phyloP scores from a whole-genome alignment of 306 rosid genomes.

The Casuarina cunninghamiana region DNA sequence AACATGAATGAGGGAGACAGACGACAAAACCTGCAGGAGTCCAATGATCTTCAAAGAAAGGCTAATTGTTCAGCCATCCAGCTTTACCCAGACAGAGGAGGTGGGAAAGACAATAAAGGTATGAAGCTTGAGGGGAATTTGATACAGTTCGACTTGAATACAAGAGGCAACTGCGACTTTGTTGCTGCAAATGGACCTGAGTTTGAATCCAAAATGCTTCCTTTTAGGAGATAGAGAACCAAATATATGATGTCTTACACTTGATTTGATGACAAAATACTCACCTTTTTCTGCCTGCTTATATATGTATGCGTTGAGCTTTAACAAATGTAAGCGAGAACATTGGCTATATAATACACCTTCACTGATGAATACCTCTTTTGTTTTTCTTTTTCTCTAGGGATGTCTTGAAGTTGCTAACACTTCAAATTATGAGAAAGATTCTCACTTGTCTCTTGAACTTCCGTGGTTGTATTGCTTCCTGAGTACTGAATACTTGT shows the following conservation, averaged over 20 bases:
- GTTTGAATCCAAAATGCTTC: constrained; percentile 52
- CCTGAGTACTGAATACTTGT: no score
- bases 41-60: constrained; percentile 39
- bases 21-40: constrained; percentile 39
- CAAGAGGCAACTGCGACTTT: constrained; percentile 61
- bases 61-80: constrained; percentile 39
- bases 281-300: not conserved
- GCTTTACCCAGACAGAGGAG: constrained; percentile 37
- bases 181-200: constrained; percentile 54
- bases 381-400: not conserved
- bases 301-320: not conserved
- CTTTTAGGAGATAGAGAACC: constrained; percentile 43
- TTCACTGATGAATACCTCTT: no score
- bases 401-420: not conserved
- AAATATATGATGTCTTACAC: constrained; percentile 9
- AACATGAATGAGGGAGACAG: constrained; percentile 53
- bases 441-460: no score
- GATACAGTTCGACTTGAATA: constrained; percentile 69
- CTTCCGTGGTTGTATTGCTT: no score
- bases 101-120: constrained; percentile 40
- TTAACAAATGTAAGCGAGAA: not conserved
- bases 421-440: no score
- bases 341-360: not conserved
- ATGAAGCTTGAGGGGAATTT: constrained; percentile 50
- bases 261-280: constrained; percentile 5